phyloP scores from a whole-genome alignment of 2,329 filamentous ascomycete species.

The Emmonsia crescens region DNA sequence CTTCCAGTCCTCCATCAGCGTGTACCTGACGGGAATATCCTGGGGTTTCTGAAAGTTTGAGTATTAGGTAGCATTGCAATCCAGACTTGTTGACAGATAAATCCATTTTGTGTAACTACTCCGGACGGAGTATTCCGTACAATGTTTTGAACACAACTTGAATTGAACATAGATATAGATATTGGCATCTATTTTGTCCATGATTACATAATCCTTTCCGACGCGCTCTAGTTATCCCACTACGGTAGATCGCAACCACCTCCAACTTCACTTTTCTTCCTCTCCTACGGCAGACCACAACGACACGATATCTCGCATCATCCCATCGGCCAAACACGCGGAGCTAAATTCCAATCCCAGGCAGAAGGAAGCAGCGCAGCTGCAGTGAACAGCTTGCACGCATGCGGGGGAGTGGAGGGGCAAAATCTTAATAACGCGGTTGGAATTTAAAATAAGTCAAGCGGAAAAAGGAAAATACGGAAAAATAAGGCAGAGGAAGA shows the following conservation, averaged over 20 bases:
- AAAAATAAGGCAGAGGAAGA: slow-evolving; percentile 10
- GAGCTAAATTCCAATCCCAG: background rate
- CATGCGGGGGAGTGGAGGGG: background rate
- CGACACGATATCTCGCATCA: background rate
- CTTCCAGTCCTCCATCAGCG: background rate
- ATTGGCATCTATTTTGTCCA: background rate
- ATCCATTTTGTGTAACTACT: background rate
- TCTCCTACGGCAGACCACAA: slow-evolving; percentile 4
- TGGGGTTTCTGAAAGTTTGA: background rate
- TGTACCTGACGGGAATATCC: background rate
- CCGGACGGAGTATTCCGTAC: background rate
- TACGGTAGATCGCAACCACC: slow-evolving; percentile 11
- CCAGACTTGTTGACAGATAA: background rate
- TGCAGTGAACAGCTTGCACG: background rate
- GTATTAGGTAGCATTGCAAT: background rate
- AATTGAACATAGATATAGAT: background rate
- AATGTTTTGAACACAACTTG: background rate
- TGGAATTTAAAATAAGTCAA: background rate
- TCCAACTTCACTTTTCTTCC: background rate
- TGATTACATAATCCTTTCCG: background rate
- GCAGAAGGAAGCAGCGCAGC: background rate
- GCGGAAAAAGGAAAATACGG: background rate
- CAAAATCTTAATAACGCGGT: no score
- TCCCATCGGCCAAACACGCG: background rate
- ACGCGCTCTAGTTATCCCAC: no score